Conservation (phyloP, 1,284 basidiomycete genomes). For the Fomitiporia mediterranea region DNA sequence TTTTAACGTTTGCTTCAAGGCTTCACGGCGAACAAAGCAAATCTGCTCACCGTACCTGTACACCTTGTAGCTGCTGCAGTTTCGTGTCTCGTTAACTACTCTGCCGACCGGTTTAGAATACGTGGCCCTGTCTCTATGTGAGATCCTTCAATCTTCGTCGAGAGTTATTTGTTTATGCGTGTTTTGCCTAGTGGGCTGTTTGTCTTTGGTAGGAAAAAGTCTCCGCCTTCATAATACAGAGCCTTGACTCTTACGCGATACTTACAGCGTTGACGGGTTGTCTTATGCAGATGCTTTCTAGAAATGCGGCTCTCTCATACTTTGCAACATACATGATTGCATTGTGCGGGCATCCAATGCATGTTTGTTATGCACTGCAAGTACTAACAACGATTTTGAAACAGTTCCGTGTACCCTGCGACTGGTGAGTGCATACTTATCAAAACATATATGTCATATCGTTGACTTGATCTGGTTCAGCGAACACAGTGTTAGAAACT, state of each 20-base stretch:
- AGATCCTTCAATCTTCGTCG: constrained; percentile 24
- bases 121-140: constrained; percentile 62
- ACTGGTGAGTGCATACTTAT: constrained; percentile 47
- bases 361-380: neutral
- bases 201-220: too few species aligned
- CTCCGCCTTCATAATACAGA: too few species aligned
- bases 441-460: too few species aligned
- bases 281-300: constrained; percentile 64
- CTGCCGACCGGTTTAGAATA: constrained; percentile 54
- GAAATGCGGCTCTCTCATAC: constrained; percentile 59
- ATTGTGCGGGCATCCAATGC: constrained; percentile 38
- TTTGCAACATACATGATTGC: constrained; percentile 67
- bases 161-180: too few species aligned
- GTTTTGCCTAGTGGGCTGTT: too few species aligned
- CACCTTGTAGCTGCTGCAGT: constrained; percentile 62
- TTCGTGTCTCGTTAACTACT: constrained; percentile 58
- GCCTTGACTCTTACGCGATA: neutral
- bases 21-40: constrained; percentile 63
- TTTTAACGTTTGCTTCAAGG: constrained; percentile 37
- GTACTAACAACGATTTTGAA: neutral
- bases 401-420: constrained; percentile 64
- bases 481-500: neutral
- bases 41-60: constrained; percentile 66
- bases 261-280: constrained; percentile 46
- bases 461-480: too few species aligned